Percentiles rank a stretch among this genome's conserved stretches.
Conservation (phyloP, 352 stramenopile genomes). For the Phytophthora capsici region DNA sequence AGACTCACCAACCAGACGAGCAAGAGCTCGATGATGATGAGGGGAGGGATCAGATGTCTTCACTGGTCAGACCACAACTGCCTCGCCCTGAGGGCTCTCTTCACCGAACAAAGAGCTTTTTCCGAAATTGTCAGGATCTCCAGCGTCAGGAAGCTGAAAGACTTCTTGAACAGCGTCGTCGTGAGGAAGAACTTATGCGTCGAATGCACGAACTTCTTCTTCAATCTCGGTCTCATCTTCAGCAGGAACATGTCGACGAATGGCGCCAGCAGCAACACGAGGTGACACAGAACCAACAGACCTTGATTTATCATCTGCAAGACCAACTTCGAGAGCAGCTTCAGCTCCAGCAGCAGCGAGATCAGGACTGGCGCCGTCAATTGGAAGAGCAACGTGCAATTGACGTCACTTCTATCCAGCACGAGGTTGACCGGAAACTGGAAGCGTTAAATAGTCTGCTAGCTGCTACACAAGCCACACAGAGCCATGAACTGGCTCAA, state of each 20-base stretch:
- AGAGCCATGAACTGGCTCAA: slow-evolving; percentile 19
- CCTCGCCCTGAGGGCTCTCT: neutral
- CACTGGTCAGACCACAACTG: neutral
- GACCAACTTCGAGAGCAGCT: slow-evolving; percentile 22
- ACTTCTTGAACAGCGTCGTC: slow-evolving; percentile 28
- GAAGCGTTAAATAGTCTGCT: slow-evolving; percentile 24
- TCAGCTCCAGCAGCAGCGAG: slow-evolving; percentile 18
- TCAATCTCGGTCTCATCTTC: slow-evolving; percentile 23
- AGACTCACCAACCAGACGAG: neutral
- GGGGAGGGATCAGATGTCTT: slow-evolving; percentile 15
- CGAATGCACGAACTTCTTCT: slow-evolving; percentile 53
- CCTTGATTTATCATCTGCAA: slow-evolving; percentile 31
- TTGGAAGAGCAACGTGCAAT: slow-evolving; percentile 9
- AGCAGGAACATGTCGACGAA: slow-evolving; percentile 30
- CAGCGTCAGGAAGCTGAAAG: slow-evolving; percentile 46
- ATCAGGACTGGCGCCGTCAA: slow-evolving; percentile 28
- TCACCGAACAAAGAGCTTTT: slow-evolving; percentile 46
- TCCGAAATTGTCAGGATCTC: slow-evolving; percentile 52
- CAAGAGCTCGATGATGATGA: slow-evolving; percentile 13
- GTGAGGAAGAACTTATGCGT: slow-evolving; percentile 48
- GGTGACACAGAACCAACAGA: slow-evolving; percentile 32
- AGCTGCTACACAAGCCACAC: slow-evolving; percentile 15
- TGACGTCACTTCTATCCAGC: slow-evolving; percentile 17
- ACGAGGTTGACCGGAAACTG: slow-evolving; percentile 33
- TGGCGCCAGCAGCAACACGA: slow-evolving; percentile 35